Percentiles rank a stretch among this genome's conserved stretches.
These are phyloP conservation scores for Meira nashicola DNA, from an alignment of 1,284 basidiomycete species.

Conservation along the genomic window DNA sequence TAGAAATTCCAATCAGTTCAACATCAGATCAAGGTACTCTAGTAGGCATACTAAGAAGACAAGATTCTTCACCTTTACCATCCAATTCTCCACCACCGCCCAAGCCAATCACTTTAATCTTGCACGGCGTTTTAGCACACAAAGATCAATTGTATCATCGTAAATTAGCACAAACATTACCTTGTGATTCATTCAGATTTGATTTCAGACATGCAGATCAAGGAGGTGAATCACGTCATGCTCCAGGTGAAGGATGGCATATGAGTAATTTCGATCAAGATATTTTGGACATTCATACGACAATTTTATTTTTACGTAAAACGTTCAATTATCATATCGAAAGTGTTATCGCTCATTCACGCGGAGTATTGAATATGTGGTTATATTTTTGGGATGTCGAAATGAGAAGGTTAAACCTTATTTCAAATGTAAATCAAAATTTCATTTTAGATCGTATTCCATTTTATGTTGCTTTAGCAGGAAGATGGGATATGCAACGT, in stretches of 20 bases:
- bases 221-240: background rate
- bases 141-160: conserved; percentile 73
- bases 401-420: background rate
- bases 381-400: conserved; percentile 9
- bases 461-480: conserved; percentile 58
- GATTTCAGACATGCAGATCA: conserved; percentile 61
- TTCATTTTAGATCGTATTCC: conserved; percentile 42
- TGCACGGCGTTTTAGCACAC: conserved; percentile 41
- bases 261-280: conserved; percentile 21
- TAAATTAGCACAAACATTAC: conserved; percentile 64
- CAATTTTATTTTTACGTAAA: conserved; percentile 21
- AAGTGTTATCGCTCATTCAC: conserved; percentile 1
- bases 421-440: background rate
- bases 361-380: conserved; percentile 8
- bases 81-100: background rate
- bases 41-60: too few relatives aligned
- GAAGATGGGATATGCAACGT: conserved; percentile 33
- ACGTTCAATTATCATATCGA: conserved; percentile 19
- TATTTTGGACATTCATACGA: conserved; percentile 24
- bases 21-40: too few relatives aligned
- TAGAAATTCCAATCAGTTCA: too few relatives aligned
- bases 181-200: conserved; percentile 74
- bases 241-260: conserved; percentile 2
- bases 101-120: conserved; percentile 26
- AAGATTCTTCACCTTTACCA: too few relatives aligned